These are phyloP conservation scores for Sporisorium graminicola DNA, from an alignment of 1,284 basidiomycete genomes.

Conservation along the genomic window DNA sequence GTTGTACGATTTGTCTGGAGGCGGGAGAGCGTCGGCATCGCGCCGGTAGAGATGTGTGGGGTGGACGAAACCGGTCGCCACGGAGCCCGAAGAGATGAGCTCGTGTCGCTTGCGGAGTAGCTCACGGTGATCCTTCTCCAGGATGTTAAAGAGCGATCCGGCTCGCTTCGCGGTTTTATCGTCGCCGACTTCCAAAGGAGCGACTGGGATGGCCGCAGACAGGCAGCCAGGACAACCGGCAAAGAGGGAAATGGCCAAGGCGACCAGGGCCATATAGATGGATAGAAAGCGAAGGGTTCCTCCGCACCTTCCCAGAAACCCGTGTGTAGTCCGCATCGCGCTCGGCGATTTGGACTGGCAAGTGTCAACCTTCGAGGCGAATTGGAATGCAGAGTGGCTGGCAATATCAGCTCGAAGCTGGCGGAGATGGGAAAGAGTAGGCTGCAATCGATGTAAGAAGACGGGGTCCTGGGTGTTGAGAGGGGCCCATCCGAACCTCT, in stretches of 20 bases:
- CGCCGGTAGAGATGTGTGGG: slow-evolving; percentile 41
- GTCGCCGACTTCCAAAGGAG: neutral
- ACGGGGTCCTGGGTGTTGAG: neutral
- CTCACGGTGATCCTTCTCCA: slow-evolving; percentile 18
- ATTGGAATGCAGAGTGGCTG: neutral
- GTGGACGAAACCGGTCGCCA: slow-evolving; percentile 36
- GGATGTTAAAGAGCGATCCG: neutral
- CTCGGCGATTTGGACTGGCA: neutral
- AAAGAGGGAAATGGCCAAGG: slow-evolving; percentile 8
- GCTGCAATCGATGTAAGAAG: neutral
- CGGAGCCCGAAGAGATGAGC: slow-evolving; percentile 31
- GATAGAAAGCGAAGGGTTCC: neutral
- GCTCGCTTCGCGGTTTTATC: neutral
- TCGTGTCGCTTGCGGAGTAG: slow-evolving; percentile 31
- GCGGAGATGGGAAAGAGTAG: neutral
- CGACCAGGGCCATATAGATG: neutral
- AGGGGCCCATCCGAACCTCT: neutral
- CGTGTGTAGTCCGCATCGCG: slow-evolving; percentile 7
- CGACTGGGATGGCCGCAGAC: slow-evolving; percentile 15
- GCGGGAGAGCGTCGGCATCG: slow-evolving; percentile 35
- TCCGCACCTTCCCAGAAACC: neutral
- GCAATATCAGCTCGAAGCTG: neutral
- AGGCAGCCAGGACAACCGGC: neutral
- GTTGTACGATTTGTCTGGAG: slow-evolving; percentile 43
- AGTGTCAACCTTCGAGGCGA: neutral